Conservation (phyloP, 176 grass and related monocot species). For the barley (Hordeum vulgare) region DNA sequence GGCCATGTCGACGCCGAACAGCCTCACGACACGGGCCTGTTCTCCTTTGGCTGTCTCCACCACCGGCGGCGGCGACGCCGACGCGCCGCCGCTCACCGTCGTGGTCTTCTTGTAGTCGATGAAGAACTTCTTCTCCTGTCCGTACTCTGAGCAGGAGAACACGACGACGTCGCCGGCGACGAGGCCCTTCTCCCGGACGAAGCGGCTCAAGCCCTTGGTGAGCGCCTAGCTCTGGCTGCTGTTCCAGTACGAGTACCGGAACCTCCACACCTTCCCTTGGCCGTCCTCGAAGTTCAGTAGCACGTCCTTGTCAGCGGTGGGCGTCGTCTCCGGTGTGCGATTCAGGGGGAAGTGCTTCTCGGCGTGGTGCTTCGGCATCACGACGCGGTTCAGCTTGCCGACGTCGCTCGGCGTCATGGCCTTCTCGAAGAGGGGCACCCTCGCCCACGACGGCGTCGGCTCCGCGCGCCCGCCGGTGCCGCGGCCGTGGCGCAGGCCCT, state of each 20-base stretch:
- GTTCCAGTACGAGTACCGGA: conserved; percentile 80
- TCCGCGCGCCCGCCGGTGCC: not conserved
- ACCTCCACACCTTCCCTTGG: conserved; percentile 55
- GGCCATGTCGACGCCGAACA: not conserved
- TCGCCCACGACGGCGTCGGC: not conserved
- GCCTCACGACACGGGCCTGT: not conserved
- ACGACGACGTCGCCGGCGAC: conserved; percentile 45
- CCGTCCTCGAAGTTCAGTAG: conserved; percentile 71
- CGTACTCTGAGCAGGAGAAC: not conserved
- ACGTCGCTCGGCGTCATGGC: conserved; percentile 66
- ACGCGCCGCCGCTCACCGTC: not conserved
- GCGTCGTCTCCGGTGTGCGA: conserved; percentile 23
- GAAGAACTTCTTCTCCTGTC: not conserved
- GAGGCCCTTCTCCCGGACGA: conserved; percentile 72
- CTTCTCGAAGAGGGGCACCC: conserved; percentile 45
- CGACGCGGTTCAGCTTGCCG: conserved; percentile 62
- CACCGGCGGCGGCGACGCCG: too few species aligned
- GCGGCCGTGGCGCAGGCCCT: not conserved
- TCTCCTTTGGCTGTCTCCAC: not conserved
- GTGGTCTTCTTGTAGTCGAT: not conserved
- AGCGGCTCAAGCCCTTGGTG: conserved; percentile 79
- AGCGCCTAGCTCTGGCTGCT: conserved; percentile 94
- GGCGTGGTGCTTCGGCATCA: conserved; percentile 67
- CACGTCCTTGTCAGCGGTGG: conserved; percentile 23
- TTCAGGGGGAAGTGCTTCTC: conserved; percentile 61